These are phyloP conservation scores for Moesziomyces parantarcticus DNA, from an alignment of 1,284 basidiomycete genomes.

Conservation along the genomic window DNA sequence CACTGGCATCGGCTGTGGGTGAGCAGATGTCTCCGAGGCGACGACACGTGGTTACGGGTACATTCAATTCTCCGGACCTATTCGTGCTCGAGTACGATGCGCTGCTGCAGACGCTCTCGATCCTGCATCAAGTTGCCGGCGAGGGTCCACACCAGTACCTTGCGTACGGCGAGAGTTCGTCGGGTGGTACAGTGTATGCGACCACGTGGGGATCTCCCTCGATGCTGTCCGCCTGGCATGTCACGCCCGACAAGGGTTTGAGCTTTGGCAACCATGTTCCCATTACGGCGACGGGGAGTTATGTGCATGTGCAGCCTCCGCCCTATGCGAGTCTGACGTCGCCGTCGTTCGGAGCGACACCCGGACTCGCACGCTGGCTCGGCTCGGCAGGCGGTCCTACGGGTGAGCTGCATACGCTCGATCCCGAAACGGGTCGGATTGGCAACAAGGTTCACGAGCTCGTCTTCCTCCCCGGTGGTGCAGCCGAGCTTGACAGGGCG, in stretches of 20 bases:
- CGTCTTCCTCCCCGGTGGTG: constrained; percentile 45
- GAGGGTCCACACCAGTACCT: constrained; percentile 60
- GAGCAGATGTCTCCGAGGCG: constrained; percentile 23
- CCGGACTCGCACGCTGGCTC: constrained; percentile 33
- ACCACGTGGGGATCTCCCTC: constrained; percentile 54
- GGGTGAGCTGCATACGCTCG: constrained; percentile 55
- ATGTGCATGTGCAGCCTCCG: constrained; percentile 56
- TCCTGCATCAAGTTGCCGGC: constrained; percentile 20
- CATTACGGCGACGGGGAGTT: constrained; percentile 58
- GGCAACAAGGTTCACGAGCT: constrained; percentile 41
- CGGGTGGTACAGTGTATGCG: constrained; percentile 45
- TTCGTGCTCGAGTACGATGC: constrained; percentile 54
- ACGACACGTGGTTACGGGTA: constrained; percentile 52
- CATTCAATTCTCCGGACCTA: constrained; percentile 55
- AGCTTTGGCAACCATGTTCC: constrained; percentile 12
- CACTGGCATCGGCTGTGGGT: not conserved
- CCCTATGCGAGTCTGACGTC: constrained; percentile 25
- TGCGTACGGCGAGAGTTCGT: constrained; percentile 24
- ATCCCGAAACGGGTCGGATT: constrained; percentile 41
- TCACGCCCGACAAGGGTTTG: constrained; percentile 7
- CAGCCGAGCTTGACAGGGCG: constrained; percentile 26
- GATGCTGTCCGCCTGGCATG: constrained; percentile 49
- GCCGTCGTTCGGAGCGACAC: constrained; percentile 42
- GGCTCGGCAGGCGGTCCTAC: constrained; percentile 61
- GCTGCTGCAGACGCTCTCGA: constrained; percentile 18